Evolutionary conservation across 2,329 filamentous ascomycete species (phyloP), one percentile per base, ranked within the genome.

Genomic region (Apiospora aurea): DNA sequence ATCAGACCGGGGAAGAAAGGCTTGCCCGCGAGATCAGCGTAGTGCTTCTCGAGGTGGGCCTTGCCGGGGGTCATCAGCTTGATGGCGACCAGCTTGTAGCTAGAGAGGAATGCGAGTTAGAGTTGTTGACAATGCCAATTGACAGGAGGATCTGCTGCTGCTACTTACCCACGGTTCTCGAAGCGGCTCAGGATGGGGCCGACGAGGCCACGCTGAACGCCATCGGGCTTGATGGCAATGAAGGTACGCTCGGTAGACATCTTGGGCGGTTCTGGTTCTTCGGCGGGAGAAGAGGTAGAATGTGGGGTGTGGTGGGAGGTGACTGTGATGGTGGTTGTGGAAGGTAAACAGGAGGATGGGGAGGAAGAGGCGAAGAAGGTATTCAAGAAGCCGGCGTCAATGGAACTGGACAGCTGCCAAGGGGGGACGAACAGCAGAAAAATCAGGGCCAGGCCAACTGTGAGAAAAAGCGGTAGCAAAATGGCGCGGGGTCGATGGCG

Each of bases 161-260:
- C 91, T 18, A 49, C 46, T 80, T 85, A 94, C 93, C 94, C 96
- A 83, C 96, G 94, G 88, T 91, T 92, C 94, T 99, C 96, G 87
- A 99, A 99, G 88, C 96, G 95, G 84, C 90, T 90, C 90, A 99
- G 93, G 91, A 99, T 99, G 88, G 94, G 93, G 84, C 96, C 96
- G 86, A 99, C 87, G 82, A 99, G 94, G 88, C 96, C 96, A 88
- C 96, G 96, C 95, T 98, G 96, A 88, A 98, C 96, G 86, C 96
- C 96, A 88, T 98, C 96, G 81, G 96, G 96, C 95, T 99, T 99
- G 91, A 99, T 94, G 84, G 96, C 96, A 91, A 98, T 98, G 94
- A 98, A 98, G 89, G 95, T 97, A 89, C 96, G 93, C 88, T 97
- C 94, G 86, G 84, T 79, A 87, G 93, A 89, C 91, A 93, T 93